Base-by-base conservation (phyloP, 257 asterid species). In the Asclepias syriaca region DNA sequence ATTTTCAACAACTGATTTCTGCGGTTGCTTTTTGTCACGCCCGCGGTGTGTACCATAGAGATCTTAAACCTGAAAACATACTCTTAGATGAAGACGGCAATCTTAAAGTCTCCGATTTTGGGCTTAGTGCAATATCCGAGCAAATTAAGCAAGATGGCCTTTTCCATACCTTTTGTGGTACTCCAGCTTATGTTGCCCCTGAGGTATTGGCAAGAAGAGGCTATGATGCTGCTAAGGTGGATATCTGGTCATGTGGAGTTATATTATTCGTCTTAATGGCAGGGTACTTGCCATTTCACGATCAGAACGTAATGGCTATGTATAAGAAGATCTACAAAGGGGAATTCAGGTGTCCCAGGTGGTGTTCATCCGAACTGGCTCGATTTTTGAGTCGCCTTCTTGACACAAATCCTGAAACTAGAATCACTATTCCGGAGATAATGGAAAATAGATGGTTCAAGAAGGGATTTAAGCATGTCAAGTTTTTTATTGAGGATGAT, bases 111-210 rank as follows among this genome's bases (percentile, higher is more conserved):
- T 93, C 98, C 0, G 98, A 93, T 79, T 93, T 93, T 66, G 97
- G 98, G 8, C 78, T 93, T 45, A 89, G 96, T 72, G 92, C 97
- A 3, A 89, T 93, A 5, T 88, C 98, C 0, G 97, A 93, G 66
- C 98, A 93, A 82, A 93, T 93, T 19, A 91, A 89, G 81, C 96
- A 88, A 78, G 96, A 93, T 39, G 97, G 97, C 1, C 84, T 93
- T 34, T 93, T 91, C 22, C 98, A 93, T 60, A 93, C 98, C 13
- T 89, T 91, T 65, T 89, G 97, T 71, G 98, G 97, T 0, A 93
- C 98, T 12, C 97, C 97, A 14, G 98, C 98, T 5, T 93, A 93
- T 68, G 98, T 93, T 16, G 96, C 98, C 24, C 98, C 97, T 6
- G 98, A 93, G 88, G 92, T 93, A 46, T 77, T 93, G 80, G 94